phyloP scores from a whole-genome alignment of 305 asterid genomes.

The Solanum aculeatissimum region DNA sequence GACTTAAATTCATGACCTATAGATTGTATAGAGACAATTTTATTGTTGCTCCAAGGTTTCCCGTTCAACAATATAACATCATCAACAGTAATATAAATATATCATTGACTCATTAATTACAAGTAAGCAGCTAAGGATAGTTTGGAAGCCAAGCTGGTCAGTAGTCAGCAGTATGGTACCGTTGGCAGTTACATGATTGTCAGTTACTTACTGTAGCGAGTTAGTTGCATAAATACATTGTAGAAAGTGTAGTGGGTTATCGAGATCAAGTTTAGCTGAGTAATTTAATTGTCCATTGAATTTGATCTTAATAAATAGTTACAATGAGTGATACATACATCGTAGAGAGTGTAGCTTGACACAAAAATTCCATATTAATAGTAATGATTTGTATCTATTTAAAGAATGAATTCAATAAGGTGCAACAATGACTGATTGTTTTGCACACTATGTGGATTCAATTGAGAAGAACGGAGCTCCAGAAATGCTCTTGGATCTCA shows the following conservation, averaged over 20 bases:
- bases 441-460: slow-evolving; percentile 21
- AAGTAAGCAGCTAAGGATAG: background rate
- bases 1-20: no score
- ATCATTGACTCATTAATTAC: background rate
- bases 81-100: background rate
- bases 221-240: background rate
- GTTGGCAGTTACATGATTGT: background rate
- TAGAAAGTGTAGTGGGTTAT: background rate
- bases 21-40: background rate
- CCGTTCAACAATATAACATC: background rate
- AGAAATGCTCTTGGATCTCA: slow-evolving; percentile 74
- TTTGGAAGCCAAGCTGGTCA: background rate
- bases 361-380: background rate
- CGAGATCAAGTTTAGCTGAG: background rate
- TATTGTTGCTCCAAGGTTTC: background rate
- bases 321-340: background rate
- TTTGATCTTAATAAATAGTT: background rate
- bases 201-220: background rate
- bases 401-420: background rate
- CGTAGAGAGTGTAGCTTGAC: background rate
- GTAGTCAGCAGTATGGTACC: background rate
- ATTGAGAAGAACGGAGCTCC: slow-evolving; percentile 78
- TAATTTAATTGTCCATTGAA: background rate
- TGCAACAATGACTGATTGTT: background rate
- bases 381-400: background rate